Conservation (phyloP, 306 rosid species). For the Argentina anserina region DNA sequence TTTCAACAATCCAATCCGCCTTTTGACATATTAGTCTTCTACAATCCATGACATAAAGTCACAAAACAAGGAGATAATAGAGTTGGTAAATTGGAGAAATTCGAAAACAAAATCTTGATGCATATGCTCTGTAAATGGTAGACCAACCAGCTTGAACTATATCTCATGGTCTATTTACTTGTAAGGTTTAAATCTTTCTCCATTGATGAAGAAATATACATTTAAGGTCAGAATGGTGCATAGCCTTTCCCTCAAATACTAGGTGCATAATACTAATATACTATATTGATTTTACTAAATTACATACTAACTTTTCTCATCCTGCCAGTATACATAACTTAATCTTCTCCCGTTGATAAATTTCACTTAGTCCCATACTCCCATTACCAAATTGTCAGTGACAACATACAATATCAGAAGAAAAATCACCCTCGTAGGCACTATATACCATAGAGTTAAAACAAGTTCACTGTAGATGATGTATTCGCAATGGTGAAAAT, state of each 20-base stretch:
- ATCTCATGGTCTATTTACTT: too few relatives aligned
- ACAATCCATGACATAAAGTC: neutral
- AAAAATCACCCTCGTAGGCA: neutral
- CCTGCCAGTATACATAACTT: neutral
- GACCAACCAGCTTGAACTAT: neutral
- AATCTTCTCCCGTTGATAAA: neutral
- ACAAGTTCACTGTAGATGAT: too few relatives aligned
- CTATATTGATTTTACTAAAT: neutral
- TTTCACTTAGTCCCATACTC: too few relatives aligned
- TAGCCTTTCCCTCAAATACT: neutral
- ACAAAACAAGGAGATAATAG: conserved; percentile 14
- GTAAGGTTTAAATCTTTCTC: neutral
- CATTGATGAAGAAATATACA: neutral
- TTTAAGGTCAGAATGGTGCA: neutral
- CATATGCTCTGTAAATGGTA: conserved; percentile 6
- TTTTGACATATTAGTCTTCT: neutral
- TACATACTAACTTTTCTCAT: too few relatives aligned
- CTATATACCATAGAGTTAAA: too few relatives aligned
- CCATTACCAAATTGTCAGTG: too few relatives aligned
- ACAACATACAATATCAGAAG: neutral
- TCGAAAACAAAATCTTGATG: neutral
- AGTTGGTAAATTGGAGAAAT: neutral
- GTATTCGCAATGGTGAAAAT: too few relatives aligned
- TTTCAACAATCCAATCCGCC: neutral
- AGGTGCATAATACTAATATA: too few relatives aligned